Base-by-base conservation (phyloP, 2,329 filamentous ascomycete species). In the Claviceps lovelessii region DNA sequence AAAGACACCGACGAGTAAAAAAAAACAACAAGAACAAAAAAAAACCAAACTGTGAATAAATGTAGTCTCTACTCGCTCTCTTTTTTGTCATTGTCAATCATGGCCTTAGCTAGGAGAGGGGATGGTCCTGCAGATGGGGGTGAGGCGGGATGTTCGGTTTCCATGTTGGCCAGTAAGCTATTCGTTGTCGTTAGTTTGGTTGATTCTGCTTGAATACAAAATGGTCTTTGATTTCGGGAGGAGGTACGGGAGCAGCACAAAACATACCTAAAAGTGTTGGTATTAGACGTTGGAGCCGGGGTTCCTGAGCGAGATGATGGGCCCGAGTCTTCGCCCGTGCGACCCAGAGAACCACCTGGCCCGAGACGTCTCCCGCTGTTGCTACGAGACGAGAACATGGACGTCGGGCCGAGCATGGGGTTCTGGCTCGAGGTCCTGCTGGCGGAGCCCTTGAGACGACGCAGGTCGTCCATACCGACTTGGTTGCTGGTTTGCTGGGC, bases 201-300 rank as follows among this genome's bases (percentile, higher is more conserved):
- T 37, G 1, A 37, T 37, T 9, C 10, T 37, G 7, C 10, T 37
- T 37, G 35, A 11, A 7, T 37, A 10, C 9, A 3, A 37, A 37
- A 37, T 37, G 10, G 7, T 37, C 15, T 23, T 23, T 23, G 23
- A 23, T 23, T 23, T 23, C 23, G 23, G 23, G 23, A 23, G 23
- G 23, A 23, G 23, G 23, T 23, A 23, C 5, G 37, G 13, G 4
- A 49, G 47, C 29, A n/a, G 7, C 5, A 49, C n/a, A n/a, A 19
- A 5, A 19, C 85, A 78, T 82, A 96, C 90, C 89, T 91, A 76
- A 95, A 98, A 62, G 90, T 85, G 76, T 98, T 98, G 62, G 84
- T 82, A 65, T 86, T 86, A 57, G 81, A 85, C 53, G 80, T 78
- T 56, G 79, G 80, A 49, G 90, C 87, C 54, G 90, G 90, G 51